Evolutionary conservation across 352 stramenopile genomes (phyloP), one percentile per base, ranked within the genome.

Genomic region (Pythium apleroticum): DNA sequence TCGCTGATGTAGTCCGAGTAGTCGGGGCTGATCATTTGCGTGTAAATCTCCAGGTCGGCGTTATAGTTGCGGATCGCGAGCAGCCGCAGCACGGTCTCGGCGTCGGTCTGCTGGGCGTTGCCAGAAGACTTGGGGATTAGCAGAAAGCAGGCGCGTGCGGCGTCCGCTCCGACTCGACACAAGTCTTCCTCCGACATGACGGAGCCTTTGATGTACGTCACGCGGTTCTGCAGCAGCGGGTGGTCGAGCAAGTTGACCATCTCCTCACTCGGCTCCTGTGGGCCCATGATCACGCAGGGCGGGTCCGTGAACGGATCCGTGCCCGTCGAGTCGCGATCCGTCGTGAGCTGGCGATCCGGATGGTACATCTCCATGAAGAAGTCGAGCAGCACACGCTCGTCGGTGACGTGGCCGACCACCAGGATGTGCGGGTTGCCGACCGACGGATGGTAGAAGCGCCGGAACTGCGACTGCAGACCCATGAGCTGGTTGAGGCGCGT

Each of bases 331-430:
- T 50, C 22, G 31, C 22, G 10, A 12, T 54, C 52, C 4, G 11
- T 22, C 15, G 12, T 27, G 0, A 85, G 66, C 15, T 81, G 62
- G 11, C 80, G 75, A 49, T 89, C 78, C 3, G 78, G 75, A 45
- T 89, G 80, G 55, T 88, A 89, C 41, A 89, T 76, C 52, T 89
- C 80, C 17, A 67, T 71, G 43, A 89, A 88, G 37, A 89, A 88
- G 39, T 86, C 79, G 22, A 86, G 62, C 60, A 89, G 54, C 53
- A 63, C 66, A 8, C 70, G 80, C 48, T 76, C 70, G 50, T 89
- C 80, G 24, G 74, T 72, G 17, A 87, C 68, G 54, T 89, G 69
- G 14, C 80, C 80, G 1, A 89, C 71, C 5, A 89, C 73, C 19
- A 88, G 57, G 12, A 88, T 68, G 57, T 89, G 80, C 9, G 80